Percentiles rank a stretch among this genome's conserved stretches.
Conservation (phyloP, 2,329 filamentous ascomycete species). For the Ophioceras dolichostomum region DNA sequence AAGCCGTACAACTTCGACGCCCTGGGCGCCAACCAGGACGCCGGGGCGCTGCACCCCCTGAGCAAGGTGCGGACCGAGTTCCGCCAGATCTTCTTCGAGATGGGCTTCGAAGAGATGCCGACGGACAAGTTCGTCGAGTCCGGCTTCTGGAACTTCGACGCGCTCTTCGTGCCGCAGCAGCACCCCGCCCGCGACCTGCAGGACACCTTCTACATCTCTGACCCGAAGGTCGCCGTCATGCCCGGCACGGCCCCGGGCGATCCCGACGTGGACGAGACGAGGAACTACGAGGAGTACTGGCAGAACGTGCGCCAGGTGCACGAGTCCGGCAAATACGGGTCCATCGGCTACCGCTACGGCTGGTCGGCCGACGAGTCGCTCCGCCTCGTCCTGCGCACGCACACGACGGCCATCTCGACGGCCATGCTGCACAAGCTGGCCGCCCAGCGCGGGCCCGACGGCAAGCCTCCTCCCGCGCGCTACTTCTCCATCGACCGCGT, state of each 20-base stretch:
- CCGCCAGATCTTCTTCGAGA: slow-evolving; percentile 96
- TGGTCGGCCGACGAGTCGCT: slow-evolving; percentile 83
- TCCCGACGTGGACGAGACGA: slow-evolving; percentile 33
- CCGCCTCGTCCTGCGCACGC: slow-evolving; percentile 81
- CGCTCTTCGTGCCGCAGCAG: slow-evolving; percentile 93
- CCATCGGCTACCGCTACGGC: slow-evolving; percentile 91
- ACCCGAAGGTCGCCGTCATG: slow-evolving; percentile 64
- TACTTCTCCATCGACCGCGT: slow-evolving; percentile 99
- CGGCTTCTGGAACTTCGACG: slow-evolving; percentile 98
- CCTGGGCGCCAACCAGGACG: slow-evolving; percentile 46
- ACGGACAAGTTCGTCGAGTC: slow-evolving; percentile 90
- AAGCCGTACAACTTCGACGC: slow-evolving; percentile 53
- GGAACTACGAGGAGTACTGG: slow-evolving; percentile 77
- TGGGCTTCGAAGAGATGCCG: slow-evolving; percentile 98
- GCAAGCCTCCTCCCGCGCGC: slow-evolving; percentile 55
- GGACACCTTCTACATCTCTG: slow-evolving; percentile 93
- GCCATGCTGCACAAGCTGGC: slow-evolving; percentile 87
- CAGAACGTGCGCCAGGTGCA: slow-evolving; percentile 79
- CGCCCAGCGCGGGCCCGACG: slow-evolving; percentile 54
- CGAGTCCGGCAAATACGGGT: slow-evolving; percentile 83
- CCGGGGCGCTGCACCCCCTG: slow-evolving; percentile 55
- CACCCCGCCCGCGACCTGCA: slow-evolving; percentile 94
- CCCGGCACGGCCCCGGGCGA: slow-evolving; percentile 44
- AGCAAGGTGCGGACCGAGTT: slow-evolving; percentile 96
- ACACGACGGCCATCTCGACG: slow-evolving; percentile 87